phyloP scores from a whole-genome alignment of 495 filamentous ascomycete species.

The Daldinia decipiens region DNA sequence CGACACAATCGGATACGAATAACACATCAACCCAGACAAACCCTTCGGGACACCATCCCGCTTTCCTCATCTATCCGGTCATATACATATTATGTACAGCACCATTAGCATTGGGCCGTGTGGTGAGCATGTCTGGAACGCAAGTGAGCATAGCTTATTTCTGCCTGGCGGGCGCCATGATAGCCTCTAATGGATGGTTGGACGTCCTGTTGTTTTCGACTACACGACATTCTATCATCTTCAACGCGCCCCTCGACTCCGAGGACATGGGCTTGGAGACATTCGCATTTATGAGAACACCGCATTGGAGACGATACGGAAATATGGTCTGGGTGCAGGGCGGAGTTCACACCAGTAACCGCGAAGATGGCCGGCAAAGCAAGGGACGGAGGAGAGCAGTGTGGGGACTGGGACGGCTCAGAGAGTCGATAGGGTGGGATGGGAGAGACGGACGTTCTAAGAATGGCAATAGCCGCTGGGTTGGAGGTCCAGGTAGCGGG shows the following conservation, averaged over 20 bases:
- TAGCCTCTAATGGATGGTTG: slow-evolving; percentile 77
- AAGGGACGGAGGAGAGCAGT: slow-evolving; percentile 37
- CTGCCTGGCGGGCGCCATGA: slow-evolving; percentile 75
- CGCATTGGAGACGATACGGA: slow-evolving; percentile 51
- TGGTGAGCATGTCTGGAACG: slow-evolving; percentile 68
- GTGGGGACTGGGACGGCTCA: slow-evolving; percentile 14
- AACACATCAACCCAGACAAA: slow-evolving; percentile 14
- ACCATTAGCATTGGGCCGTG: slow-evolving; percentile 75
- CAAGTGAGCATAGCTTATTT: slow-evolving; percentile 68
- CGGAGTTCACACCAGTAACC: slow-evolving; percentile 20
- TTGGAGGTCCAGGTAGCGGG: slow-evolving; percentile 37
- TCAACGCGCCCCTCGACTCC: slow-evolving; percentile 51
- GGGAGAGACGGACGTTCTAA: slow-evolving; percentile 29
- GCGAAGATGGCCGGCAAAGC: slow-evolving; percentile 28
- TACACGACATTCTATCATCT: slow-evolving; percentile 68
- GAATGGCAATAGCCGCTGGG: slow-evolving; percentile 24
- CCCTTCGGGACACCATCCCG: slow-evolving; percentile 62
- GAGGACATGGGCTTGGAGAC: slow-evolving; percentile 59
- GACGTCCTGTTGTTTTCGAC: slow-evolving; percentile 78
- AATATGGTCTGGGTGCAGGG: slow-evolving; percentile 60
- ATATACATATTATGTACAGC: slow-evolving; percentile 78
- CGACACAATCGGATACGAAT: slow-evolving; percentile 10
- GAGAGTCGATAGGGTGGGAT: slow-evolving; percentile 10
- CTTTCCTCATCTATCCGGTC: slow-evolving; percentile 79
- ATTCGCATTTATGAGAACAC: slow-evolving; percentile 60